These are phyloP conservation scores for Blepharisma stoltei DNA, from an alignment of 73 alveolate species.

Conservation along the genomic window DNA sequence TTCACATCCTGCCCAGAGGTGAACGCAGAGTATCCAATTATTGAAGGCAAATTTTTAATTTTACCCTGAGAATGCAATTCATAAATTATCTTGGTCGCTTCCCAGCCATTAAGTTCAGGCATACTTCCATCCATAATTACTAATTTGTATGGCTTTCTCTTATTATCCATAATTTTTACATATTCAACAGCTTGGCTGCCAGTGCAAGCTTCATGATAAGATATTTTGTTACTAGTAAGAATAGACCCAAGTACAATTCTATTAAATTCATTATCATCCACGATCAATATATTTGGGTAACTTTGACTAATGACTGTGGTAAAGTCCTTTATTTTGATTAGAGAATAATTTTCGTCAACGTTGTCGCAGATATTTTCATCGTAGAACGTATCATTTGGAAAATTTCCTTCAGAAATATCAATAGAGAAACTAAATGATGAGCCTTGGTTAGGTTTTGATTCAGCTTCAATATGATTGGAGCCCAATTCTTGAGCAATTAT, in stretches of 20 bases:
- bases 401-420: not conserved
- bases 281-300: not conserved
- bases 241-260: not conserved
- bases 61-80: not conserved
- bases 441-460: not conserved
- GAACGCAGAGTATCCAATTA: not conserved
- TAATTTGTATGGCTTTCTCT: not conserved
- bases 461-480: not conserved
- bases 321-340: not conserved
- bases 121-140: not conserved
- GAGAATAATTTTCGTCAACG: not conserved
- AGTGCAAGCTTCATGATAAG: not conserved
- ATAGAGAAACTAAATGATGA: not conserved
- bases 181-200: not conserved
- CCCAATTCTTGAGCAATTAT: not conserved
- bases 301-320: not conserved
- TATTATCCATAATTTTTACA: not conserved
- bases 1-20: not conserved
- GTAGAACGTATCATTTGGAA: not conserved
- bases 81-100: not conserved
- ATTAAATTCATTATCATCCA: not conserved
- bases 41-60: not conserved
- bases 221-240: not conserved
- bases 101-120: constrained; percentile 21
- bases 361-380: not conserved